Evolutionary conservation across 352 stramenopile genomes (phyloP).

Genomic region (Thalassiosira sp.): DNA sequence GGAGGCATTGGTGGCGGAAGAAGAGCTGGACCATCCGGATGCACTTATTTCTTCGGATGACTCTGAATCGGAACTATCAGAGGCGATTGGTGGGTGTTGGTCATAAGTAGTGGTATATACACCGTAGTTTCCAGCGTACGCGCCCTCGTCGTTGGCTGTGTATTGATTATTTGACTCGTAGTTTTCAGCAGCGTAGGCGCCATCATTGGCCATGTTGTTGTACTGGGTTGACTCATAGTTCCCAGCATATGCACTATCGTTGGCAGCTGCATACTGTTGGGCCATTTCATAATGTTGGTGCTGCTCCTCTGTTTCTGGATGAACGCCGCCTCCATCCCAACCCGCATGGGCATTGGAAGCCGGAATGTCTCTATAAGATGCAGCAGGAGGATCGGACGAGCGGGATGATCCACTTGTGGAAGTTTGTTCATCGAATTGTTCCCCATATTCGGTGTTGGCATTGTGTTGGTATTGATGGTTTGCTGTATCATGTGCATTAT

Average conservation of each 20-base stretch:
- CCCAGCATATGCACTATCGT: constrained; percentile 14
- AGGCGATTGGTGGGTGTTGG: constrained; percentile 1
- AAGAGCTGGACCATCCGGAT: constrained; percentile 2
- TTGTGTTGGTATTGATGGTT: constrained; percentile 7
- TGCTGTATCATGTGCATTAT: neutral
- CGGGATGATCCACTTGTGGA: constrained; percentile 13
- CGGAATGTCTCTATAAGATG: constrained; percentile 46
- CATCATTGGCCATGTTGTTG: neutral
- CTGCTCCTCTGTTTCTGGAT: neutral
- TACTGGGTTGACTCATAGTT: constrained; percentile 23
- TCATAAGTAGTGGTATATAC: neutral
- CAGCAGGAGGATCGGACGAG: constrained; percentile 48
- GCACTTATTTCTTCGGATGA: constrained; percentile 13
- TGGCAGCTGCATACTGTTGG: constrained; percentile 5
- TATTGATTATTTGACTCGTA: constrained; percentile 14
- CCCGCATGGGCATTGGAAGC: neutral
- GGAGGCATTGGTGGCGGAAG: neutral
- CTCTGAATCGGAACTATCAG: neutral
- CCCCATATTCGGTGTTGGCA: neutral
- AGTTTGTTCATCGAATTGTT: neutral
- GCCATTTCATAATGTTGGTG: constrained; percentile 3
- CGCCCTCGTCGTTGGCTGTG: neutral
- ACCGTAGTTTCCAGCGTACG: neutral
- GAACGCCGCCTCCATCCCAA: neutral
- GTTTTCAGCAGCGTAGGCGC: neutral